These are phyloP conservation scores for Colletotrichum sidae DNA, from an alignment of 2,329 filamentous ascomycete species.

Conservation along the genomic window DNA sequence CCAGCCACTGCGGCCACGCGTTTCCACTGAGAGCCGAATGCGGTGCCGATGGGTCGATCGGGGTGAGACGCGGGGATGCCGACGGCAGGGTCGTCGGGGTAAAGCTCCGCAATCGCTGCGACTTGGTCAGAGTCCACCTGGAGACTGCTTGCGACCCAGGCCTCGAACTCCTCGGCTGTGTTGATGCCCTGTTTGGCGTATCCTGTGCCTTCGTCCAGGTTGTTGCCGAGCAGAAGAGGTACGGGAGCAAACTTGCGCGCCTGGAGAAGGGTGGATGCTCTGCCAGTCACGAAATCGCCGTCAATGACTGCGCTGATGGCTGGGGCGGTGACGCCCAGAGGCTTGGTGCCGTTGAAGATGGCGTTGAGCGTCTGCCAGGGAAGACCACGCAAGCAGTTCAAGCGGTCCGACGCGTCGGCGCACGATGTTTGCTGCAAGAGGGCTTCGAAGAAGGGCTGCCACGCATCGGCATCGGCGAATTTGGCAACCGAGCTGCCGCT, in stretches of 20 bases:
- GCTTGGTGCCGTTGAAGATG: slow-evolving; percentile 66
- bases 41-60: slow-evolving; percentile 58
- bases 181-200: slow-evolving; percentile 68
- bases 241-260: slow-evolving; percentile 71
- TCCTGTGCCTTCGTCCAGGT: slow-evolving; percentile 75
- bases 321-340: slow-evolving; percentile 38
- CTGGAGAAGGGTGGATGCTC: slow-evolving; percentile 62
- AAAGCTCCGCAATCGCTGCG: slow-evolving; percentile 59
- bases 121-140: slow-evolving; percentile 43
- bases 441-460: slow-evolving; percentile 38
- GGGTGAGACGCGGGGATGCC: slow-evolving; percentile 59
- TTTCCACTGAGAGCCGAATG: slow-evolving; percentile 75
- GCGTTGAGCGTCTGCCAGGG: slow-evolving; percentile 53
- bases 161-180: slow-evolving; percentile 63
- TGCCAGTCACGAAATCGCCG: slow-evolving; percentile 52
- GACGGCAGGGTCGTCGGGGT: slow-evolving; percentile 59
- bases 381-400: slow-evolving; percentile 66
- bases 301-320: slow-evolving; percentile 46
- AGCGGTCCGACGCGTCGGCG: slow-evolving; percentile 55
- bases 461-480: slow-evolving; percentile 64
- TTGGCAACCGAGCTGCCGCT: slow-evolving; percentile 65
- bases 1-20: slow-evolving; percentile 71
- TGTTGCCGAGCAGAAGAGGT: slow-evolving; percentile 72
- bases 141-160: slow-evolving; percentile 50
- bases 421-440: slow-evolving; percentile 44